A percentile compares a stretch with the other conserved stretches of the same genome.
Evolutionary conservation across 768 basidiomycete genomes (phyloP).

Genomic region (Lactarius pseudohatsudake): DNA sequence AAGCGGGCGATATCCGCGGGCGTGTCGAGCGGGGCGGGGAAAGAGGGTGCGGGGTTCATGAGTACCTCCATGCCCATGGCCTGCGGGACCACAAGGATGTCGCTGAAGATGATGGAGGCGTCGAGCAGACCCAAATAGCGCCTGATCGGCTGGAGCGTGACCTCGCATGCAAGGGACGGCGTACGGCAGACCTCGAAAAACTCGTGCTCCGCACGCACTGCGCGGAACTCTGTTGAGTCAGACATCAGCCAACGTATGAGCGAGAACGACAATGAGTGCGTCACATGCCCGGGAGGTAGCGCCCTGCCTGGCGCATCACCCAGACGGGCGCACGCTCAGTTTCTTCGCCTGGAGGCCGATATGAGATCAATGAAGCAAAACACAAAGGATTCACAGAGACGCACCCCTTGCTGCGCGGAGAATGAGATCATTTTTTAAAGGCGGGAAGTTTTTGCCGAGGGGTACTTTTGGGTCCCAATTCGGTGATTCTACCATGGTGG

Average conservation of each 20-base stretch:
- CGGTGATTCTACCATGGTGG: conserved; percentile 22
- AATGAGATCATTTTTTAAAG: conserved; percentile 83
- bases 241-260: conserved; percentile 9
- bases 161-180: conserved; percentile 81
- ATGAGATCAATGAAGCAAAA: background rate
- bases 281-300: conserved; percentile 83
- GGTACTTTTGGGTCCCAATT: conserved; percentile 19
- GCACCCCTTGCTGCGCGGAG: conserved; percentile 83
- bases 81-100: conserved; percentile 97
- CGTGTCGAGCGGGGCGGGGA: conserved; percentile 80
- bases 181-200: conserved; percentile 97
- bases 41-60: conserved; percentile 91
- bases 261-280: conserved; percentile 13
- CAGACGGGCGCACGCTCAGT: conserved; percentile 95
- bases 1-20: conserved; percentile 73
- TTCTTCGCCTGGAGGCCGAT: conserved; percentile 55
- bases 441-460: conserved; percentile 48
- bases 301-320: conserved; percentile 97
- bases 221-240: conserved; percentile 75
- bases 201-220: conserved; percentile 79
- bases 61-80: conserved; percentile 95
- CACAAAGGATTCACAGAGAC: conserved; percentile 21
- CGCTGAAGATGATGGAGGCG: conserved; percentile 96
- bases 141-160: conserved; percentile 93
- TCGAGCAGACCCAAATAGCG: conserved; percentile 86